A percentile compares a stretch with the other conserved stretches of the same genome.
Evolutionary conservation across 1,284 basidiomycete genomes (phyloP).

Genomic region (Marasmius oreades): DNA sequence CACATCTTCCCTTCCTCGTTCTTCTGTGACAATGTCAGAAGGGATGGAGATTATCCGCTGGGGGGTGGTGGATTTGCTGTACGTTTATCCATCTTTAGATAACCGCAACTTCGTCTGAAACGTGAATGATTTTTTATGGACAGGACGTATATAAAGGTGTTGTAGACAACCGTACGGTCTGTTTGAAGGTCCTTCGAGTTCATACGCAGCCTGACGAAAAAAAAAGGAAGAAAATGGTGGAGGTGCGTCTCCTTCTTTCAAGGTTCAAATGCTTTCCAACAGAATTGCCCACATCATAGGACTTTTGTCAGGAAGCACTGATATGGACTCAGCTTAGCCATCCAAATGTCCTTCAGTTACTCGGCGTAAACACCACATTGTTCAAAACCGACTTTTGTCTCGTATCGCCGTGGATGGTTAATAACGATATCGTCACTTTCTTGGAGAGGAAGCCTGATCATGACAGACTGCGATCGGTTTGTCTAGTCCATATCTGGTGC

Average conservation of each 20-base stretch:
- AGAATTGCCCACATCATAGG: neutral
- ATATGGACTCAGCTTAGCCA: slow-evolving; percentile 12
- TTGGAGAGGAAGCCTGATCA: slow-evolving; percentile 7
- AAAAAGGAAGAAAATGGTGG: neutral
- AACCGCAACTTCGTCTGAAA: neutral
- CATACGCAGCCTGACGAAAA: neutral
- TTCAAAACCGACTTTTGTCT: slow-evolving; percentile 8
- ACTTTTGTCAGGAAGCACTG: slow-evolving; percentile 10
- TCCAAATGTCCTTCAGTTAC: slow-evolving; percentile 9
- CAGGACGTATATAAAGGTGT: slow-evolving; percentile 12
- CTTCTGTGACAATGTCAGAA: neutral
- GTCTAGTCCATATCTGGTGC: slow-evolving; percentile 1
- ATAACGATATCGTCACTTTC: slow-evolving; percentile 9
- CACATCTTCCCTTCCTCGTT: neutral
- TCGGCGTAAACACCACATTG: slow-evolving; percentile 9
- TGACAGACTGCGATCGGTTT: no score
- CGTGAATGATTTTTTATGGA: no score
- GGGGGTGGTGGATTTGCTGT: slow-evolving; percentile 27
- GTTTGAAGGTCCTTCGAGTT: slow-evolving; percentile 12
- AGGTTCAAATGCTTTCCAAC: no score
- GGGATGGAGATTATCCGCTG: neutral
- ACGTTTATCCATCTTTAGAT: slow-evolving; percentile 16
- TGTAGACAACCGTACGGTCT: neutral
- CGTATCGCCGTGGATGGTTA: slow-evolving; percentile 11
- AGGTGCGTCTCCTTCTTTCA: slow-evolving; percentile 2